Conservation (phyloP, 2,329 filamentous ascomycete species). For the Didymella arachidicola region DNA sequence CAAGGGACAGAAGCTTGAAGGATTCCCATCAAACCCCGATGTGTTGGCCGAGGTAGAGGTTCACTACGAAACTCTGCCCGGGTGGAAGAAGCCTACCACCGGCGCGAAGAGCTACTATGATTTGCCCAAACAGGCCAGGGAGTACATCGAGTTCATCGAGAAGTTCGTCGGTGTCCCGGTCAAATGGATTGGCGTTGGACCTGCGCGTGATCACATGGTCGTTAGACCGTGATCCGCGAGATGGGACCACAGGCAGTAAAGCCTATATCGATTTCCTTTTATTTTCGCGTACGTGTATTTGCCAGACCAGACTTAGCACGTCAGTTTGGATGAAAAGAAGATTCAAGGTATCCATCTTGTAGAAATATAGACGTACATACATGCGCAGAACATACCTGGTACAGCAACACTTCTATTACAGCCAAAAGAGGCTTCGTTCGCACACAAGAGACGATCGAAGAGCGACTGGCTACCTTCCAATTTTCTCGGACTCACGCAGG, state of each 20-base stretch:
- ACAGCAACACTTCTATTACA: not conserved
- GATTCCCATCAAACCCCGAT: constrained; percentile 71
- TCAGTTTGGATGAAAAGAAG: not conserved
- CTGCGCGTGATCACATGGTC: constrained; percentile 71
- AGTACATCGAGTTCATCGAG: constrained; percentile 74
- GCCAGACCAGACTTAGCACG: not conserved
- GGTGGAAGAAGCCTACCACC: constrained; percentile 73
- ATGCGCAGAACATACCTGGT: too few species aligned
- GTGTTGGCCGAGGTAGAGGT: constrained; percentile 68
- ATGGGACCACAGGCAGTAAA: constrained; percentile 14
- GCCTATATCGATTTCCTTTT: constrained; percentile 5
- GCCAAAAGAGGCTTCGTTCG: not conserved
- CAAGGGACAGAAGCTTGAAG: constrained; percentile 63
- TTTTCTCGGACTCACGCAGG: not conserved
- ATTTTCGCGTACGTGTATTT: constrained; percentile 10
- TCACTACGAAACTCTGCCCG: constrained; percentile 71
- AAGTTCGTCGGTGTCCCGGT: constrained; percentile 69
- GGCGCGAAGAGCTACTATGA: constrained; percentile 67
- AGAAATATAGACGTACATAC: constrained; percentile 13
- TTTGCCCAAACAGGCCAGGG: constrained; percentile 68
- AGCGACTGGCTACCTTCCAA: not conserved
- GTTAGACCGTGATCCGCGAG: constrained; percentile 50
- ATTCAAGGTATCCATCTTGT: not conserved
- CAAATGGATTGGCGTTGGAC: constrained; percentile 72
- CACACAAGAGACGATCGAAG: not conserved